Base-by-base conservation (phyloP, 306 rosid genomes). In the Sindora glabra region DNA sequence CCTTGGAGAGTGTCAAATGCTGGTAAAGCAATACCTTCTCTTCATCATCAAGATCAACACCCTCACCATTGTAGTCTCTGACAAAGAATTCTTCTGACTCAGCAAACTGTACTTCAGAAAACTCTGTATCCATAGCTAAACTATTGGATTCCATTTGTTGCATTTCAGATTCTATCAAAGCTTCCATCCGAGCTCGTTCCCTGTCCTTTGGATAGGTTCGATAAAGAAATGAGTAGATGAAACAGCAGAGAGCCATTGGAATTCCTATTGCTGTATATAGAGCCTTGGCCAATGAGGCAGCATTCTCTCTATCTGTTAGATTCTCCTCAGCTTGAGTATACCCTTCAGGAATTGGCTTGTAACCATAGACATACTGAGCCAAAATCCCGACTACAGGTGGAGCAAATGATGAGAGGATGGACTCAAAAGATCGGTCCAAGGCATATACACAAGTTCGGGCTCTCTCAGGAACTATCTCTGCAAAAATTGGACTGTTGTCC, bases 401-500 rank as follows among this genome's bases (percentile, higher is more conserved):
- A 59, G 95, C 96, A 63, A 92, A 89, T 19, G 96, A 88, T 26
- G 96, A 89, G 24, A 92, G 77, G 63, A 84, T 65, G 18, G 96
- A 86, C 82, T 92, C 99, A 4, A 89, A 78, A 11, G 95, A 81
- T 21, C 95, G 73, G 67, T 92, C 99, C 78, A 92, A 44, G 1
- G 99, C 99, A 45, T 92, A 92, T 41, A 92, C 95, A 62, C 77
- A 88, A 24, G 99, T 89, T 51, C 99, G 80, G 21, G 94, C 33
- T 58, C 65, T 89, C 85, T 86, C 95, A 6, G 99, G 99, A 67
- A 92, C 96, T 65, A 92, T 89, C 83, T 89, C 99, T 49, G 99
- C 99, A 54, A 89, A 92, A 74, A 92, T 92, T 51, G 96, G 99
- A 82, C 96, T 89, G 72, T 49, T 34, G 71, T 58, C 79, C 73